A percentile compares a stretch with the other conserved stretches of the same genome.
Conservation (phyloP, 2,329 filamentous ascomycete species). For the Verticillium albo-atrum region DNA sequence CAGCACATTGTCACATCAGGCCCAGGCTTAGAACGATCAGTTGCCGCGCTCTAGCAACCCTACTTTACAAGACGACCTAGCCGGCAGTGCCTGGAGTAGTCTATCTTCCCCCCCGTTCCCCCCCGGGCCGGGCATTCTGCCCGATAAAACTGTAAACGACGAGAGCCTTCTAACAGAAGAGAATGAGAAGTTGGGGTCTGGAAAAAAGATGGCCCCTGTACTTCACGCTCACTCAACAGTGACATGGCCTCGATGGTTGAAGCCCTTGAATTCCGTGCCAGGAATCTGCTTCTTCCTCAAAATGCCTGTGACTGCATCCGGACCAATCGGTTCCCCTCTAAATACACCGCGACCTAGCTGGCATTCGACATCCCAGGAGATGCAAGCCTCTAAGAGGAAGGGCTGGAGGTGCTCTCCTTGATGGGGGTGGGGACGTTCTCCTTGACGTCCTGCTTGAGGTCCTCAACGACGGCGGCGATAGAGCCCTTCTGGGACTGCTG, state of each 20-base stretch:
- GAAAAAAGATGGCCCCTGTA: too few relatives aligned
- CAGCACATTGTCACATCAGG: too few relatives aligned
- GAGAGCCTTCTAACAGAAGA: neutral
- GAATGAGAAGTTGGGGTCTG: neutral
- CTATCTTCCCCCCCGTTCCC: neutral
- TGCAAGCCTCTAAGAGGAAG: neutral
- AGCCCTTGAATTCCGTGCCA: neutral
- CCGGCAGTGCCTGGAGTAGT: neutral
- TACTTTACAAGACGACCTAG: neutral
- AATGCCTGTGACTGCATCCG: neutral
- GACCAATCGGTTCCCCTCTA: neutral
- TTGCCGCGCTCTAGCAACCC: neutral
- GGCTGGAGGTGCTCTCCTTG: conserved; percentile 1
- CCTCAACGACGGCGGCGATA: conserved; percentile 28
- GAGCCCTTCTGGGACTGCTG: conserved; percentile 51
- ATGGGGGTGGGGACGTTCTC: conserved; percentile 11
- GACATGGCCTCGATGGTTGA: neutral
- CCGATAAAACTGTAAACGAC: neutral
- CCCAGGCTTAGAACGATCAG: neutral
- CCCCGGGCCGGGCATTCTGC: neutral
- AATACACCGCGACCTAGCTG: neutral
- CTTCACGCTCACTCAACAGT: too few relatives aligned
- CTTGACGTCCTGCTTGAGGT: conserved; percentile 25
- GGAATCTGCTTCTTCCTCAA: neutral
- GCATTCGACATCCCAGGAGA: neutral